Base-by-base conservation (phyloP, 768 basidiomycete species). In the Podaxis mareebaensis region DNA sequence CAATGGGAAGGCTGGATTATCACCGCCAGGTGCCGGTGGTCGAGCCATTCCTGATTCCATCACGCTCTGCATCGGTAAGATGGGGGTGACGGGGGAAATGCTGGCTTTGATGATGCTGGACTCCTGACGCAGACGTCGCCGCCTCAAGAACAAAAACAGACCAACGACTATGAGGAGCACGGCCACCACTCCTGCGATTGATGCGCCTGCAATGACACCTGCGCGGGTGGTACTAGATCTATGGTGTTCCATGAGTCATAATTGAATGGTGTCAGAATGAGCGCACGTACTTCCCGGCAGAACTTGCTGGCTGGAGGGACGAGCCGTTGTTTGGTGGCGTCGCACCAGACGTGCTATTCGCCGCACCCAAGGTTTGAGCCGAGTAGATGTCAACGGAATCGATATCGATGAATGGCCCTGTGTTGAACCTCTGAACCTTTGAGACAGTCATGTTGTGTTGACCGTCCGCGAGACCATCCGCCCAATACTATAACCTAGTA, bases 351-450 rank as follows among this genome's bases (percentile, higher is more conserved):
- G 59, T 39, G 22, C 28, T 44, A 46, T 17, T 53, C 2, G n/a
- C 26, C 17, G 12, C 11, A n/a, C n/a, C 7, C 17, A 12, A 40
- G n/a, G 30, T 36, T 52, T 60, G 59, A 20, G 70, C 54, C 15
- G 75, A 75, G 67, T 73, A 80, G 10, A 81, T 74, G 11, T 67
- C 70, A 24, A 83, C 73, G 13, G 75, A 72, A 63, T 83, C 82
- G 33, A 83, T 56, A 66, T 84, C 82, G 51, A 83, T 72, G 66
- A 78, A 82, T 11, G 74, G 75, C 1, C 76, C 75, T 33, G 75
- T 71, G 15, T 70, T 72, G 11, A 65, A 44, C 15, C 57, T 72
- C 65, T 28, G 74, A 67, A 62, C 75, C 66, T 44, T 76, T 3
- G 63, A 72, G 38, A 83, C 64, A 1, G 71, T 74, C 22, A 85